Evolutionary conservation across 1,284 basidiomycete genomes (phyloP).

Genomic region (Boletus smithii): DNA sequence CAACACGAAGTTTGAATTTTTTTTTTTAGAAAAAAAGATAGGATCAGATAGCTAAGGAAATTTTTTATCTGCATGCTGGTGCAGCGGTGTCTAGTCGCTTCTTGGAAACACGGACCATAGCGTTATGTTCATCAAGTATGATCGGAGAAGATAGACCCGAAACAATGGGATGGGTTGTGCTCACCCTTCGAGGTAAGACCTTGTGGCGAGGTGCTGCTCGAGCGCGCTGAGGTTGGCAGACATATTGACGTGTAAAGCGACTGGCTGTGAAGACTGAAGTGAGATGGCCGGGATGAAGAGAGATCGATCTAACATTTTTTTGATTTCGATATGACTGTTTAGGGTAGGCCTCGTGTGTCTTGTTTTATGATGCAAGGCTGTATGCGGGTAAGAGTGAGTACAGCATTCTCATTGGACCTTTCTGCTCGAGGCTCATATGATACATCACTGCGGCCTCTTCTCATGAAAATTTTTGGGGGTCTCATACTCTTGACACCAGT

Average conservation of each 20-base stretch:
- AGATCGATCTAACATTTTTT: slow-evolving; percentile 28
- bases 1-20: slow-evolving; percentile 9
- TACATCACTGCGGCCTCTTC: slow-evolving; percentile 3
- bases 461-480: not conserved
- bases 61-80: slow-evolving; percentile 76
- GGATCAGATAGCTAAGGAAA: slow-evolving; percentile 85
- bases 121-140: slow-evolving; percentile 69
- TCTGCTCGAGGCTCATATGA: too few relatives aligned
- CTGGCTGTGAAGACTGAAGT: slow-evolving; percentile 23
- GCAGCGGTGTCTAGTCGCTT: slow-evolving; percentile 96
- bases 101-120: slow-evolving; percentile 99
- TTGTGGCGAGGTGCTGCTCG: slow-evolving; percentile 78
- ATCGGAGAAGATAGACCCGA: slow-evolving; percentile 27
- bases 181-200: slow-evolving; percentile 93
- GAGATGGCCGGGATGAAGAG: slow-evolving; percentile 27
- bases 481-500: not conserved
- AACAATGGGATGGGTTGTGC: slow-evolving; percentile 35
- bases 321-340: slow-evolving; percentile 25
- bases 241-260: slow-evolving; percentile 45
- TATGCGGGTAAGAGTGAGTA: too few relatives aligned
- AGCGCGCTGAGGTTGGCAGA: slow-evolving; percentile 73
- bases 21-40: slow-evolving; percentile 14
- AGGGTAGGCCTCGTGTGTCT: slow-evolving; percentile 28
- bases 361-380: not conserved
- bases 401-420: not conserved